Conservation (phyloP, 2,329 filamentous ascomycete genomes). For the Colletotrichum cuscutae region DNA sequence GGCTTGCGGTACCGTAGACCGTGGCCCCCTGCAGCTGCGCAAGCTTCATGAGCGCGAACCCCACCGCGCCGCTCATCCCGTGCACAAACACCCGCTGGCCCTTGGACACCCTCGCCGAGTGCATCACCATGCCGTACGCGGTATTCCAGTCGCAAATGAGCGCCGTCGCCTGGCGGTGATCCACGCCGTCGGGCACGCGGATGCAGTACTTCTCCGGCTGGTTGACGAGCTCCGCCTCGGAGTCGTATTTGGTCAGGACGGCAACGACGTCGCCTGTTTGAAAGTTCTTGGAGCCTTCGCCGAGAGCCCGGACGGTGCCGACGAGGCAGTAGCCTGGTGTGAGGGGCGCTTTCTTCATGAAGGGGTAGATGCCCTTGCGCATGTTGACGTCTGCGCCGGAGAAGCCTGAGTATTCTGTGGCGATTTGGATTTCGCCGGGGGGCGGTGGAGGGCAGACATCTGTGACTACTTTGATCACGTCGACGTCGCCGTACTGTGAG, state of each 20-base stretch:
- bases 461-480: constrained; percentile 47
- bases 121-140: constrained; percentile 50
- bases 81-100: constrained; percentile 63
- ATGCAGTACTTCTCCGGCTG: constrained; percentile 57
- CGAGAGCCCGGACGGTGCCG: constrained; percentile 52
- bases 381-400: constrained; percentile 60
- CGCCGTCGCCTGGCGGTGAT: constrained; percentile 51
- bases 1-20: constrained; percentile 61
- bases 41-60: constrained; percentile 54
- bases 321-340: constrained; percentile 61
- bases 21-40: constrained; percentile 54
- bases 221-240: constrained; percentile 57
- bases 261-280: constrained; percentile 46
- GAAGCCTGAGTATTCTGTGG: constrained; percentile 59
- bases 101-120: constrained; percentile 49
- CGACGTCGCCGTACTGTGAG: constrained; percentile 52
- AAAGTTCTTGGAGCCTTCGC: constrained; percentile 44
- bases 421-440: constrained; percentile 56
- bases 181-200: constrained; percentile 51
- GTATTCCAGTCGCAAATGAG: constrained; percentile 59
- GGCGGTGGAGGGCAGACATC: constrained; percentile 50
- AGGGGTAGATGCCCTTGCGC: constrained; percentile 58
- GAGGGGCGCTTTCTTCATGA: constrained; percentile 56
- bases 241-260: constrained; percentile 51
- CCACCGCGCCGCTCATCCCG: constrained; percentile 61